Percentiles rank a stretch among this genome's conserved stretches.
These are phyloP conservation scores for Phalaenopsis hybrid DNA, from an alignment of 116 monocot genomes.

Conservation along the genomic window DNA sequence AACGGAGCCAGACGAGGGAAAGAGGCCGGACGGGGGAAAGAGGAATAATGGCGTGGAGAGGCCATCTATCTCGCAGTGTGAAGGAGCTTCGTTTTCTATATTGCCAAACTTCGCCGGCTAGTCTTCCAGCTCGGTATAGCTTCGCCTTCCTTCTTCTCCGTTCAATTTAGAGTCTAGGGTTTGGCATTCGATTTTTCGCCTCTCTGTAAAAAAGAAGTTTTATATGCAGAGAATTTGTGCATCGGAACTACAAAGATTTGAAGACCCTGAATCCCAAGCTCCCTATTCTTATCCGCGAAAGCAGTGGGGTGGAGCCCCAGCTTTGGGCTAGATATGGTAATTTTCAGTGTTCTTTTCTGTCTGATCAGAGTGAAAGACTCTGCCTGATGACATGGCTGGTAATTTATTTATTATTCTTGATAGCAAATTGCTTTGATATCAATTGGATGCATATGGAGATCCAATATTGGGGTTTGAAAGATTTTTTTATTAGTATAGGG, in stretches of 20 bases:
- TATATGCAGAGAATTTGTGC: constrained; percentile 67
- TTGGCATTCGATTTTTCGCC: background rate
- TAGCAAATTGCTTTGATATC: background rate
- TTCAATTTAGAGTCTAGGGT: background rate
- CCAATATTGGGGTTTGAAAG: background rate
- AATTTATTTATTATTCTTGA: background rate
- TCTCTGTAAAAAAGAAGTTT: background rate
- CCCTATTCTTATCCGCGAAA: constrained; percentile 85
- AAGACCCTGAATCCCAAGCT: constrained; percentile 88
- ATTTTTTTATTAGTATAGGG: background rate
- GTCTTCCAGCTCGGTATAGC: constrained; percentile 52
- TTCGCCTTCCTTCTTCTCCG: background rate
- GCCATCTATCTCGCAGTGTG: constrained; percentile 49
- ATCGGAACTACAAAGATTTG: constrained; percentile 76
- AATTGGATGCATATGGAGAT: background rate
- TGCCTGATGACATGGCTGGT: background rate
- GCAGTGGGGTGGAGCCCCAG: constrained; percentile 75
- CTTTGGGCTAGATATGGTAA: constrained; percentile 94
- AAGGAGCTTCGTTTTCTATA: constrained; percentile 91
- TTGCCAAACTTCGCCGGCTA: constrained; percentile 85
- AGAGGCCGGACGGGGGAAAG: background rate
- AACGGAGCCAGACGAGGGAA: too few species aligned
- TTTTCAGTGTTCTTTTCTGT: background rate
- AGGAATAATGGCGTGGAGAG: constrained; percentile 71
- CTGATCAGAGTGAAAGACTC: background rate